A percentile compares a stretch with the other conserved stretches of the same genome.
Conservation (phyloP, 164 flowering plant species). For the Stephania cephalantha region DNA sequence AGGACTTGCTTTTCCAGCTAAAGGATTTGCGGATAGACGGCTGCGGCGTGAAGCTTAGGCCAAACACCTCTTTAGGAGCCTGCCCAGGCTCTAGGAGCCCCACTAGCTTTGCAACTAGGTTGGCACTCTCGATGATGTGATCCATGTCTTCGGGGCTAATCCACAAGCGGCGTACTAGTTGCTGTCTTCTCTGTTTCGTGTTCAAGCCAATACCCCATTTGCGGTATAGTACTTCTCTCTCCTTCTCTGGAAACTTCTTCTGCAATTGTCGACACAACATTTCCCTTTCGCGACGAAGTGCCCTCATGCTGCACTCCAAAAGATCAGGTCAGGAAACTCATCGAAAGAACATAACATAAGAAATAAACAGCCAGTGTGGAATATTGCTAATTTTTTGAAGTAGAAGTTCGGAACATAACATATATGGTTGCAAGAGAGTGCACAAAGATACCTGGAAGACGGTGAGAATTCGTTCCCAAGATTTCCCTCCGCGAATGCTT, state of each 20-base stretch:
- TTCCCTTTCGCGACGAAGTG: conserved; percentile 68
- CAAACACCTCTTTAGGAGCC: conserved; percentile 77
- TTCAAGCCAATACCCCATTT: conserved; percentile 69
- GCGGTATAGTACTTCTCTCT: conserved; percentile 47
- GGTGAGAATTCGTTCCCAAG: conserved; percentile 23
- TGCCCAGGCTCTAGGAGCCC: conserved; percentile 54
- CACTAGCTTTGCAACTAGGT: conserved; percentile 61
- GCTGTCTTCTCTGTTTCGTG: conserved; percentile 66
- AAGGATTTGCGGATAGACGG: conserved; percentile 27
- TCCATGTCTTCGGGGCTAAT: conserved; percentile 46
- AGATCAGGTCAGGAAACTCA: not conserved
- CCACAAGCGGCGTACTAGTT: conserved; percentile 62
- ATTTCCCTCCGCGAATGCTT: conserved; percentile 31
- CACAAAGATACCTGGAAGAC: conserved; percentile 47
- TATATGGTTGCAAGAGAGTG: no score
- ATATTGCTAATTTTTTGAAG: not conserved
- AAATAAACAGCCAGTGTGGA: not conserved
- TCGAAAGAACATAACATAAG: not conserved
- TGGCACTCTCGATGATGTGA: conserved; percentile 63
- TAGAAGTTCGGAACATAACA: no score
- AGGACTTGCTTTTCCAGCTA: conserved; percentile 40
- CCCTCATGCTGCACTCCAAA: conserved; percentile 39
- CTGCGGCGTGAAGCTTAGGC: conserved; percentile 74
- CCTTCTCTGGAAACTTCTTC: conserved; percentile 52
- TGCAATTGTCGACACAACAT: conserved; percentile 63